These are phyloP conservation scores for Acidomyces sp. DNA, from an alignment of 495 filamentous ascomycete genomes.

Conservation along the genomic window DNA sequence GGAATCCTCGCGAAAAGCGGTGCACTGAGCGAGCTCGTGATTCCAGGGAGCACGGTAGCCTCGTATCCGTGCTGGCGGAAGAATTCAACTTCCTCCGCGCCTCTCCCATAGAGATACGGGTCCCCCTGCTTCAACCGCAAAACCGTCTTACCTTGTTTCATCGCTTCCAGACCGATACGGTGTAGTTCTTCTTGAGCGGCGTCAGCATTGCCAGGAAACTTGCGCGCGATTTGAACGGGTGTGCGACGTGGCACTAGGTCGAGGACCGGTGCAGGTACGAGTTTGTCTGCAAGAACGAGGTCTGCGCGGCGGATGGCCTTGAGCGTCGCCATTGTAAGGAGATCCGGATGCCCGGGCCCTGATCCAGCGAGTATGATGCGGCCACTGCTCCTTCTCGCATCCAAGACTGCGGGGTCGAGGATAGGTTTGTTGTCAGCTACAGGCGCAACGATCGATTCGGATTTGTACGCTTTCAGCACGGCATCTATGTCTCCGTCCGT, in stretches of 20 bases:
- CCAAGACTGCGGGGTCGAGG: slow-evolving; percentile 10
- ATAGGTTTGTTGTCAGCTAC: slow-evolving; percentile 16
- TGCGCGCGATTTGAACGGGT: slow-evolving; percentile 81
- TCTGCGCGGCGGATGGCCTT: slow-evolving; percentile 75
- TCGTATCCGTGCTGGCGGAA: slow-evolving; percentile 58
- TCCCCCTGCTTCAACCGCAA: slow-evolving; percentile 91
- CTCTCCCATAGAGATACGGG: slow-evolving; percentile 88
- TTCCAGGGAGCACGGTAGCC: slow-evolving; percentile 70
- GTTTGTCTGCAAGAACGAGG: slow-evolving; percentile 87
- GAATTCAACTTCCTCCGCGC: slow-evolving; percentile 83
- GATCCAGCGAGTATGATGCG: slow-evolving; percentile 80
- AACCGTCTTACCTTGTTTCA: slow-evolving; percentile 62
- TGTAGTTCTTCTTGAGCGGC: slow-evolving; percentile 84
- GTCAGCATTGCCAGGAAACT: slow-evolving; percentile 95
- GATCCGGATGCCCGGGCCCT: slow-evolving; percentile 85
- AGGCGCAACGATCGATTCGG: slow-evolving; percentile 10
- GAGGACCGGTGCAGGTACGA: slow-evolving; percentile 76
- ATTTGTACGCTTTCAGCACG: slow-evolving; percentile 54
- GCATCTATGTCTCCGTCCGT: slow-evolving; percentile 63
- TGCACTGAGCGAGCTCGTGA: slow-evolving; percentile 76
- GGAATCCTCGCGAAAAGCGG: slow-evolving; percentile 83
- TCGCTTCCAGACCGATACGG: slow-evolving; percentile 57
- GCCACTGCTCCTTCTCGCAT: slow-evolving; percentile 30
- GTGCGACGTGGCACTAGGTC: slow-evolving; percentile 83
- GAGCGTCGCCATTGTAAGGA: slow-evolving; percentile 79